Percentiles rank a stretch among this genome's conserved stretches.
Conservation (phyloP, 2,329 filamentous ascomycete species). For the Colletotrichum falcatum region DNA sequence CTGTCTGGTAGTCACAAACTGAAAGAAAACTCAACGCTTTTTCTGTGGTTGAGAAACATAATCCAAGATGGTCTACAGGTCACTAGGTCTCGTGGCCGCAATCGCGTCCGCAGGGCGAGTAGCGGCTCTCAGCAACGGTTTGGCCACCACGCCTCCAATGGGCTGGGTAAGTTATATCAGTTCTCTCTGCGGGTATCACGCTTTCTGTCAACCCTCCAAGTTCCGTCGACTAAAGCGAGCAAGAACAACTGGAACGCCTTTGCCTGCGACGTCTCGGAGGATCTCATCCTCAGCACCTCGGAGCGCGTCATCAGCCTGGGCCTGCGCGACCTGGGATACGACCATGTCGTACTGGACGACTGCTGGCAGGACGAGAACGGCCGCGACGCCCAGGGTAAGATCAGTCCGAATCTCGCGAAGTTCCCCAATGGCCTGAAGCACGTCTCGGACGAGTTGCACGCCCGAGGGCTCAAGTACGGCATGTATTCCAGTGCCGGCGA, state of each 20-base stretch:
- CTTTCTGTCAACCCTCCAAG: not conserved
- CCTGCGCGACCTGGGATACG: constrained; percentile 47
- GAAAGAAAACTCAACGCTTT: not conserved
- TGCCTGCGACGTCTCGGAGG: constrained; percentile 39
- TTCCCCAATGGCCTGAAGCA: constrained; percentile 53
- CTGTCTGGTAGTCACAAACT: not conserved
- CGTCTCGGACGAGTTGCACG: constrained; percentile 51
- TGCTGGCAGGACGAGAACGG: constrained; percentile 50
- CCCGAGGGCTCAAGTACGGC: constrained; percentile 52
- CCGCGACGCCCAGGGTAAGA: constrained; percentile 44
- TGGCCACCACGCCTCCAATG: constrained; percentile 43
- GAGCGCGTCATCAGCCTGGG: constrained; percentile 45
- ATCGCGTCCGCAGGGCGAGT: constrained; percentile 32
- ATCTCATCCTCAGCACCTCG: constrained; percentile 42
- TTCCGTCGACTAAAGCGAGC: not conserved
- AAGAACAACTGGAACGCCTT: constrained; percentile 40
- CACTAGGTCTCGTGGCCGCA: constrained; percentile 22
- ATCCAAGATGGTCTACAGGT: constrained; percentile 22
- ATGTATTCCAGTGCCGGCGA: constrained; percentile 58
- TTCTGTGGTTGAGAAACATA: not conserved
- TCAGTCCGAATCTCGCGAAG: constrained; percentile 49
- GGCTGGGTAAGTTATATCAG: constrained; percentile 38
- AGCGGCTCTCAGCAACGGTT: constrained; percentile 40
- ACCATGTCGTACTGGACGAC: constrained; percentile 51
- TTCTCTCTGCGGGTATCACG: not conserved